Percentiles rank a stretch among this genome's conserved stretches.
Conservation (phyloP, 441 rosid genomes). For the Pelargonium cotyledonis region DNA sequence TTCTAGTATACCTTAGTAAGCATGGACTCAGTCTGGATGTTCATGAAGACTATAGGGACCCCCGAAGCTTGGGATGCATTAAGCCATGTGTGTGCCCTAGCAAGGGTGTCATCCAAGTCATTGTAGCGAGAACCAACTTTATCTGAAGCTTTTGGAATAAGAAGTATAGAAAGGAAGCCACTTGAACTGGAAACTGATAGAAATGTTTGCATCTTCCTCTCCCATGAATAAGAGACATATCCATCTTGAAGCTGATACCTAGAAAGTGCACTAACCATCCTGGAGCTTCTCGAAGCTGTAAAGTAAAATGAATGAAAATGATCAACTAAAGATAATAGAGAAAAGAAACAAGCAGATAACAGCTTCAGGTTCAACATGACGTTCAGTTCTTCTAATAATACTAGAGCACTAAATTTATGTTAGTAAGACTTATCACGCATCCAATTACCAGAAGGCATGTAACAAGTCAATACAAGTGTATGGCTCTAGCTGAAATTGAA, state of each 20-base stretch:
- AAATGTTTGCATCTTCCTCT: slow-evolving; percentile 53
- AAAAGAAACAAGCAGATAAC: too few species aligned
- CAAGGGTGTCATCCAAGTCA: slow-evolving; percentile 90
- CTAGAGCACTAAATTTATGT: too few species aligned
- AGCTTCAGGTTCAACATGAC: too few species aligned
- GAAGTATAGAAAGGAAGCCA: slow-evolving; percentile 69
- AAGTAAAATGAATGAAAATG: neutral
- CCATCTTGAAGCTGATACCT: slow-evolving; percentile 80
- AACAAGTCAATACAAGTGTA: too few species aligned
- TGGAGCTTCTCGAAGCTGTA: slow-evolving; percentile 67
- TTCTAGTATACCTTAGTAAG: slow-evolving; percentile 67
- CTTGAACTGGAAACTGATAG: slow-evolving; percentile 69
- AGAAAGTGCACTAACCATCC: slow-evolving; percentile 65
- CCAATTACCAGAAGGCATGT: too few species aligned
- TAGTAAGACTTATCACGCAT: too few species aligned
- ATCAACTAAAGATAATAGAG: neutral
- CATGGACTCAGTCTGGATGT: slow-evolving; percentile 82
- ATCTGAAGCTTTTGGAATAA: slow-evolving; percentile 85
- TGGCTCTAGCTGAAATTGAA: too few species aligned
- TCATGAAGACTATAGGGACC: slow-evolving; percentile 77
- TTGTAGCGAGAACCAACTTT: slow-evolving; percentile 66
- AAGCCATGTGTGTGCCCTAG: slow-evolving; percentile 88
- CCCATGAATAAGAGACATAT: slow-evolving; percentile 85
- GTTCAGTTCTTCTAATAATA: too few species aligned
- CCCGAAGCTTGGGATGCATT: slow-evolving; percentile 73